Evolutionary conservation across 257 asterid genomes (phyloP).

Genomic region (Solanum infundibuliforme): DNA sequence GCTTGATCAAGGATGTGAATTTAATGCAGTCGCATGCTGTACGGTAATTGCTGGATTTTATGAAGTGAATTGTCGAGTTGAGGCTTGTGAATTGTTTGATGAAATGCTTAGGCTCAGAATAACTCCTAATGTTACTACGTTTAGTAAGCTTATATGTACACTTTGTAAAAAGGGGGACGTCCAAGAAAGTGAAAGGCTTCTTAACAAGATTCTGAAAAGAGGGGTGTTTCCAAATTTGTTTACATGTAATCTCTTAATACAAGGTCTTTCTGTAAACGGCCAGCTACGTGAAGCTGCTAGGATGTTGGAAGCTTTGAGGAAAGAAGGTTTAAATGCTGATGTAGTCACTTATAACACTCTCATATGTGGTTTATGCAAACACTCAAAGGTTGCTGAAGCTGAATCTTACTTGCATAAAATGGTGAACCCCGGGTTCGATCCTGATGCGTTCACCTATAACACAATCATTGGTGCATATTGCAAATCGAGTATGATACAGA

Average conservation of each 20-base stretch:
- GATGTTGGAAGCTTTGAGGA: slow-evolving; percentile 36
- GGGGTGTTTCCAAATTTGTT: slow-evolving; percentile 69
- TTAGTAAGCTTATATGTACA: slow-evolving; percentile 59
- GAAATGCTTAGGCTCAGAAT: slow-evolving; percentile 63
- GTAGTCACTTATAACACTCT: slow-evolving; percentile 77
- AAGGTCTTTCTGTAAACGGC: slow-evolving; percentile 70
- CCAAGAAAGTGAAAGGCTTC: slow-evolving; percentile 58
- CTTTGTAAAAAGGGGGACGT: slow-evolving; percentile 75
- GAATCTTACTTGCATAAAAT: slow-evolving; percentile 58
- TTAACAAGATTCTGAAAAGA: slow-evolving; percentile 67
- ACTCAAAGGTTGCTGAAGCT: slow-evolving; percentile 62
- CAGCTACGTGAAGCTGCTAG: slow-evolving; percentile 46
- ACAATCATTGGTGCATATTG: slow-evolving; percentile 75
- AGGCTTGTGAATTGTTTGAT: slow-evolving; percentile 57
- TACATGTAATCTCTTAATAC: slow-evolving; percentile 72
- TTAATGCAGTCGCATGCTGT: slow-evolving; percentile 67
- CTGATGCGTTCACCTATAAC: slow-evolving; percentile 77
- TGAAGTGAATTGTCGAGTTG: slow-evolving; percentile 30
- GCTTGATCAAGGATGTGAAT: slow-evolving; percentile 62
- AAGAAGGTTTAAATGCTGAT: slow-evolving; percentile 57
- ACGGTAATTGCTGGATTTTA: slow-evolving; percentile 75
- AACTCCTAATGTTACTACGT: slow-evolving; percentile 53
- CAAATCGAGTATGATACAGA: slow-evolving; percentile 49
- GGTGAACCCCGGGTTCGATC: slow-evolving; percentile 65
- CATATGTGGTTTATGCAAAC: slow-evolving; percentile 76